Evolutionary conservation across 768 basidiomycete genomes (phyloP), one percentile per base, ranked within the genome.

Genomic region (Russula ochroleuca): DNA sequence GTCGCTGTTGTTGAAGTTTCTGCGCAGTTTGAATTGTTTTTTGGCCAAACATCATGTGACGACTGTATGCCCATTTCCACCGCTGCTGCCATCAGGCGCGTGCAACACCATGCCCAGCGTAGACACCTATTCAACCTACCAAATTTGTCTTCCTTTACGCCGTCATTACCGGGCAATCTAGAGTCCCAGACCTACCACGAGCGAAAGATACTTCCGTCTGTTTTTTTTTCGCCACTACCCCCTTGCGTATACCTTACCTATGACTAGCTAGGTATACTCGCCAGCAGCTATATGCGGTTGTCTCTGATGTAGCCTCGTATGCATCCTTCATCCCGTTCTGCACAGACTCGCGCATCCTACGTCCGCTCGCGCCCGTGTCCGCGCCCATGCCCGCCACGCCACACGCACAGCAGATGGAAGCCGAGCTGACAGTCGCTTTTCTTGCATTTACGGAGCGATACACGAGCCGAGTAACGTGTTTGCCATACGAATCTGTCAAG

Each of bases 311-410:
- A 31, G 84, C 79, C 17, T 90, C 90, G 2, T 99, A 98, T 73
- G 82, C 85, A 11, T 78, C 77, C 63, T 99, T 98, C 73, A 78
- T 99, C 57, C 96, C 97, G 7, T 96, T 91, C 74, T 97, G 95
- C 77, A 84, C 83, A 14, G 77, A 78, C 23, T 89, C 93, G 5
- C 83, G 82, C 25, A 80, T 95, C 61, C 77, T 95, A 15, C 62
- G 67, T 45, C 71, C 73, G 3, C 73, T 75, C 35, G 47, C 61
- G 67, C 70, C 70, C 5, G 28, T 28, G 28, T 28, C 28, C 67
- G 45, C 67, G 49, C 58, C 70, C n/a, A 59, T 49, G 2, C 45
- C 64, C 11, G 31, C 63, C 17, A 69, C 67, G 25, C 64, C 62
- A 6, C 66, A 71, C 57, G 43, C 45, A n/a, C 35, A 54, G 62